phyloP scores from a whole-genome alignment of 139 green algal genomes.

The Zygnema circumcarinatum region DNA sequence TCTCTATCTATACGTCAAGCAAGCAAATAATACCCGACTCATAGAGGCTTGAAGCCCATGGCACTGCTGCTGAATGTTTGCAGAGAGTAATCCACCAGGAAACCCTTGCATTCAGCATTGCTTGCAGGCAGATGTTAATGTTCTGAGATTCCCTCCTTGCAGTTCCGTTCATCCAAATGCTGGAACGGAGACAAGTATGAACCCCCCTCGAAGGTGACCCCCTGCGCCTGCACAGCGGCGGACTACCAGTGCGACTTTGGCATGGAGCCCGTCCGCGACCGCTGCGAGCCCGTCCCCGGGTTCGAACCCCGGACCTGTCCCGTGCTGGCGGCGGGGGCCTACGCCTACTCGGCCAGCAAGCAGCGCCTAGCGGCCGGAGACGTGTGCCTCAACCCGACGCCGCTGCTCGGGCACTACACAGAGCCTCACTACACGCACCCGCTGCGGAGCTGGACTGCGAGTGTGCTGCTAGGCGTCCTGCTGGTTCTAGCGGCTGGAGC shows the following conservation, averaged over 20 bases:
- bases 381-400: neutral
- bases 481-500: slow-evolving; percentile 16
- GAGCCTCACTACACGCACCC: neutral
- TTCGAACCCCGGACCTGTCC: slow-evolving; percentile 20
- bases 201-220: neutral
- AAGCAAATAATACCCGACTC: too few species aligned
- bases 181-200: slow-evolving; percentile 45
- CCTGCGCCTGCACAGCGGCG: slow-evolving; percentile 27
- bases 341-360: neutral
- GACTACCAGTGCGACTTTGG: slow-evolving; percentile 57
- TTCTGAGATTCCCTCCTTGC: too few species aligned
- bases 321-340: neutral
- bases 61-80: too few species aligned
- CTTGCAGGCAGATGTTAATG: too few species aligned
- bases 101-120: too few species aligned
- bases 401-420: neutral
- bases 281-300: neutral
- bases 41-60: too few species aligned
- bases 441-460: neutral
- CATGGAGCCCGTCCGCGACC: neutral
- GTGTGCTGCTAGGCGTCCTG: neutral
- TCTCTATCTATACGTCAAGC: too few species aligned
- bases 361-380: slow-evolving; percentile 28
- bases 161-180: slow-evolving; percentile 40
- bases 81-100: too few species aligned